Evolutionary conservation across 495 filamentous ascomycete genomes (phyloP).

Genomic region (Talaromyces liani): DNA sequence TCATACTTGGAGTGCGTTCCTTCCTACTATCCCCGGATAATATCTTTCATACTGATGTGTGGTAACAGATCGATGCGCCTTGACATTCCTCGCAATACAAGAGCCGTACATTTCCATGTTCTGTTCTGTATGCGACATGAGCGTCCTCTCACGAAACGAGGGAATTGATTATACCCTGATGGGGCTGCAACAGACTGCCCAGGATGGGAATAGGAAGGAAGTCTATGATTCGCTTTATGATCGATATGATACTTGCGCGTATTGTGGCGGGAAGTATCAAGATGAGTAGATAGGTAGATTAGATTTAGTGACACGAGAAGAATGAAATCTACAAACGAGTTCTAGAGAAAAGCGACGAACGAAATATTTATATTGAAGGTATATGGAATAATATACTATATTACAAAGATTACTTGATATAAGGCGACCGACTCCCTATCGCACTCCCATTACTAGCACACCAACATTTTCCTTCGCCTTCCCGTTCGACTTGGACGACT

Average conservation of each 20-base stretch:
- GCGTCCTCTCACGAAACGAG: not conserved
- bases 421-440: constrained; percentile 3
- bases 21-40: not conserved
- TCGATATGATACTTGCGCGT: constrained; percentile 6
- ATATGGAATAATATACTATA: not conserved
- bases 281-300: not conserved
- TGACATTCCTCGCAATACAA: constrained; percentile 49
- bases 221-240: constrained; percentile 6
- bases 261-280: constrained; percentile 9
- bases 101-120: constrained; percentile 47
- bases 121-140: constrained; percentile 38
- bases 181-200: not conserved
- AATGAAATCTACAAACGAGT: too few species aligned
- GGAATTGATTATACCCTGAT: not conserved
- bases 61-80: constrained; percentile 41
- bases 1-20: constrained; percentile 40
- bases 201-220: not conserved
- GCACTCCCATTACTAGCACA: constrained; percentile 42
- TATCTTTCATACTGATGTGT: not conserved
- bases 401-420: constrained; percentile 6
- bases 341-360: not conserved
- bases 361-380: not conserved
- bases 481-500: constrained; percentile 68
- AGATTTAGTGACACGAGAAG: not conserved
- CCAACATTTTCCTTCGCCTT: constrained; percentile 74